These are phyloP conservation scores for Penicillium crustosum DNA, from an alignment of 2,329 filamentous ascomycete genomes.

Conservation along the genomic window DNA sequence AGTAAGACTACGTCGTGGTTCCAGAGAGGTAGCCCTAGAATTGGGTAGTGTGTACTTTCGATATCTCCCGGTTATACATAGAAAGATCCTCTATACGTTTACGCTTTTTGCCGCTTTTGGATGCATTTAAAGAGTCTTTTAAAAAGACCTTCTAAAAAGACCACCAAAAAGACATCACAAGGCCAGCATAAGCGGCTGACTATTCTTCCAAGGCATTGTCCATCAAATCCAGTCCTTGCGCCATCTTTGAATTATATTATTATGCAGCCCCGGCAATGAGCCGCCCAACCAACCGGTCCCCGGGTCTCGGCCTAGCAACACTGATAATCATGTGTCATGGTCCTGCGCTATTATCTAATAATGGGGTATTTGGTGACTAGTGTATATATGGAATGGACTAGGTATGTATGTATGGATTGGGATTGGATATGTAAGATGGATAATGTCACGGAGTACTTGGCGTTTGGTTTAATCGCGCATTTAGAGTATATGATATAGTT, in stretches of 20 bases:
- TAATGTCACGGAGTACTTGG: not conserved
- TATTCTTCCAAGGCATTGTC: not conserved
- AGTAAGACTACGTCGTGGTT: not conserved
- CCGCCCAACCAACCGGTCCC: not conserved
- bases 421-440: not conserved
- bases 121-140: not conserved
- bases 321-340: conserved; percentile 26
- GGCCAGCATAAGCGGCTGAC: not conserved
- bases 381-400: not conserved
- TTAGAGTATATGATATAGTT: not conserved
- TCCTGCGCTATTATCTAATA: conserved; percentile 24
- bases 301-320: conserved; percentile 15
- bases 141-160: not conserved
- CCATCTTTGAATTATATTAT: not conserved
- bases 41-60: not conserved
- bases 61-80: not conserved
- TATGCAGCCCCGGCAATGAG: not conserved
- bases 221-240: not conserved
- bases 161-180: too few species aligned
- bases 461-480: conserved; percentile 2
- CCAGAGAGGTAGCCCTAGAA: not conserved
- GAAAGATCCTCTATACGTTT: not conserved
- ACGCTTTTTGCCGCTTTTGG: not conserved
- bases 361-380: not conserved
- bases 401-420: not conserved